Evolutionary conservation across 305 asterid genomes (phyloP).

Genomic region (Plantago lanceolata): DNA sequence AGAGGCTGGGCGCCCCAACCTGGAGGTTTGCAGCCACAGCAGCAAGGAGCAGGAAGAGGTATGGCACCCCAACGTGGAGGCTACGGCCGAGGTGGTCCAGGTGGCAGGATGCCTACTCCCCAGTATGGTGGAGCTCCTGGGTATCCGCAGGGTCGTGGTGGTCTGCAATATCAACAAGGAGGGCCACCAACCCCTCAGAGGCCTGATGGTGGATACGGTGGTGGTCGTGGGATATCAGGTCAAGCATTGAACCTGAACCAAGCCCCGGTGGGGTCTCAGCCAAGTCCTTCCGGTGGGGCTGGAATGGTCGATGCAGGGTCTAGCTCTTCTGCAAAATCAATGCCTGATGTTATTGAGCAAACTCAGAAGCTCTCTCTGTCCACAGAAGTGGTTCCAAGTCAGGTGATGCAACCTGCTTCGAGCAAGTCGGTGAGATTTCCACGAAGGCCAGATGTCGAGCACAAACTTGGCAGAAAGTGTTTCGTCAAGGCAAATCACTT

Average conservation of each 20-base stretch:
- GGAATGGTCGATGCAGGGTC: constrained; percentile 42
- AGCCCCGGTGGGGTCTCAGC: constrained; percentile 44
- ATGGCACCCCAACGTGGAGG: constrained; percentile 1
- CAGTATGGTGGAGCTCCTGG: constrained; percentile 51
- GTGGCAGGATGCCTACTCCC: constrained; percentile 56
- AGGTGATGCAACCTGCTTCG: constrained; percentile 62
- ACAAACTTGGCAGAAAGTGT: constrained; percentile 55
- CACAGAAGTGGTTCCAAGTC: constrained; percentile 42
- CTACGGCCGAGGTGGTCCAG: constrained; percentile 38
- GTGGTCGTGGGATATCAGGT: constrained; percentile 51
- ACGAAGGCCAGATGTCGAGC: constrained; percentile 73
- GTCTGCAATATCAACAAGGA: constrained; percentile 24
- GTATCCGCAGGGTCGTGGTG: neutral
- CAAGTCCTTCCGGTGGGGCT: constrained; percentile 32
- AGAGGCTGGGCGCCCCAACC: no score
- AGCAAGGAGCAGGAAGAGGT: constrained; percentile 1
- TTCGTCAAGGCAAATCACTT: constrained; percentile 88
- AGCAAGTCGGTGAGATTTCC: constrained; percentile 85
- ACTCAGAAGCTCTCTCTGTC: constrained; percentile 44
- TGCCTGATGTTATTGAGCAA: constrained; percentile 37
- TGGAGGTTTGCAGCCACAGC: neutral
- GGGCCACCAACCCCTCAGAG: neutral
- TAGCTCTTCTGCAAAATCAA: constrained; percentile 45
- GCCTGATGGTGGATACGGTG: neutral
- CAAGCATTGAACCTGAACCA: constrained; percentile 50